Percentiles rank a stretch among this genome's conserved stretches.
Conservation (phyloP, 345 rosid genomes). For the Boechera divaricarpa region DNA sequence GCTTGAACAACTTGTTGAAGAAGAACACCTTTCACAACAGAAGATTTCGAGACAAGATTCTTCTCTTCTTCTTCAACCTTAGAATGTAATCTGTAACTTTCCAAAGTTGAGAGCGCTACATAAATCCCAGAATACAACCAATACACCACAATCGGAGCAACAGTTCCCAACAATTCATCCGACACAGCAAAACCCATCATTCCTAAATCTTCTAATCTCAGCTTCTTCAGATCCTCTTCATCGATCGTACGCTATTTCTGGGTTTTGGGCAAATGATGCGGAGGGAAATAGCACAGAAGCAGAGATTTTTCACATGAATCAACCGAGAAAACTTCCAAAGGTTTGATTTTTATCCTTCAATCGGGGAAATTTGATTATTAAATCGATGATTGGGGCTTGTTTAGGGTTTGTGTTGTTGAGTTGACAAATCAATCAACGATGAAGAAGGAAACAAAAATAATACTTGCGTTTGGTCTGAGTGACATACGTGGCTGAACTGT, state of each 20-base stretch:
- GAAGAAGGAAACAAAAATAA: background rate
- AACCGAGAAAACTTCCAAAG: background rate
- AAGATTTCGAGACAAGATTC: conserved; percentile 71
- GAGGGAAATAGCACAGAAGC: background rate
- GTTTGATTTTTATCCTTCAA: background rate
- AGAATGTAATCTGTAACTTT: conserved; percentile 78
- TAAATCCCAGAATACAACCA: conserved; percentile 89
- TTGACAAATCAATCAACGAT: conserved; percentile 45
- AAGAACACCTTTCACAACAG: conserved; percentile 85
- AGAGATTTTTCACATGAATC: background rate
- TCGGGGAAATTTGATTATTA: background rate
- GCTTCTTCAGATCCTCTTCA: conserved; percentile 42
- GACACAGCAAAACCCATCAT: conserved; percentile 68
- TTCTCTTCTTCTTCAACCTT: conserved; percentile 79
- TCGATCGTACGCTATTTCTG: conserved; percentile 7
- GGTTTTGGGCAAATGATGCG: background rate
- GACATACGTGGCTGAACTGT: conserved; percentile 40
- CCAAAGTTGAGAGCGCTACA: conserved; percentile 53
- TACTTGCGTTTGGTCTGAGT: conserved; percentile 1
- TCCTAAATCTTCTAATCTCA: conserved; percentile 12
- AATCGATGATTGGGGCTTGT: conserved; percentile 18
- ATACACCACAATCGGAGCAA: conserved; percentile 74
- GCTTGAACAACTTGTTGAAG: conserved; percentile 83
- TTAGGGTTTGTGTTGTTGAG: conserved; percentile 37
- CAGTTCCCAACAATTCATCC: conserved; percentile 78